Evolutionary conservation across 108 stramenopile species (phyloP), one percentile per base, ranked within the genome.

Genomic region (Halocafeteria seosinensis): DNA sequence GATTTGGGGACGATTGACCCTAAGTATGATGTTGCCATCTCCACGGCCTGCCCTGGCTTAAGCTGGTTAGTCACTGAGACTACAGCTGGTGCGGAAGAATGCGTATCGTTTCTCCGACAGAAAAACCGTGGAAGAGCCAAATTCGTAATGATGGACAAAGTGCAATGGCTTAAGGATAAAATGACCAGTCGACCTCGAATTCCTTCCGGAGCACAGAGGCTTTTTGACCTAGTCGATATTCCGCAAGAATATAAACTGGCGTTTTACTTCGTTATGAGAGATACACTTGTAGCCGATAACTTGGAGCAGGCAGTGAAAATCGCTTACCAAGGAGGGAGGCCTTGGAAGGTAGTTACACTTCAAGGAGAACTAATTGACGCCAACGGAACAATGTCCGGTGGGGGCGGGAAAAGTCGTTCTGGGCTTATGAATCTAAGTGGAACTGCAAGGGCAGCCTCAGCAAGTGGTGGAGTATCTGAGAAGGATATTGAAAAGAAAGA

Each of bases 321-420:
- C 78, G 96, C 96, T 0, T 98, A 94, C 69, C 82, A 87, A 26
- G 91, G 65, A 64, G 84, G 80, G 42, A 88, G 81, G 61, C 51
- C 55, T 57, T 89, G 87, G 88, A 80, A 91, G 36, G 89, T 95
- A 2, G 96, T 98, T 34, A 93, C 96, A 0, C 34, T 81, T 4
- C 83, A 84, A 60, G 96, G 96, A 6, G 81, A 94, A 65, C 75
- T 98, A 50, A 95, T 98, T 55, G 96, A 95, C 61, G 88, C 85
- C 3, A 85, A 88, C 21, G 96, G 96, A 31, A 90, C 96, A 34
- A 98, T 98, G 96, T 79, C 91, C 0, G 96, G 96, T 17, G 96
- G 96, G n/a, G 96, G 96, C 3, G 84, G 81, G 11, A 65, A 66
- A 12, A 83, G 84, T 28, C 76, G 81, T 30, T 83, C 71, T 42